Evolutionary conservation across 2,329 filamentous ascomycete genomes (phyloP), one percentile per base, ranked within the genome.

Genomic region (Sporothrix brasiliensis): DNA sequence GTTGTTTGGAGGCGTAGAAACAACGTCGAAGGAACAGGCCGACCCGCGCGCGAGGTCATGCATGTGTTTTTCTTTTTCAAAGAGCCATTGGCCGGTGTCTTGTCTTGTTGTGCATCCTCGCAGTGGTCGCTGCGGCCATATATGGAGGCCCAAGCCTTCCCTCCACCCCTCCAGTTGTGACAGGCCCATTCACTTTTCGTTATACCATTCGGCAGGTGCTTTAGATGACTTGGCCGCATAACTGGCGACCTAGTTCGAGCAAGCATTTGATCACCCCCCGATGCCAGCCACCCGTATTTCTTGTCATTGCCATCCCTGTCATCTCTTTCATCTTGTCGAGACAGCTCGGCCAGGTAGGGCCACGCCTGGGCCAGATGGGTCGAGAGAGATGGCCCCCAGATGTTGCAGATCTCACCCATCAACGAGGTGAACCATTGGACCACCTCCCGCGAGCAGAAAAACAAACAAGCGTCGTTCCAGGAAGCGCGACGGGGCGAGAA

Each of bases 391-490:
- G 19, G 30, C 19, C 34, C 10, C 56, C 56, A 21, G 39, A 39
- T 19, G 21, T 14, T 14, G 58, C 13, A 47, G 39, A 47, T 60
- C 39, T 10, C 41, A 21, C 10, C 24, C 6, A 7, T 34, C 24
- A 19, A 24, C 44, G 44, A 65, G 41, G 21, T n/a, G 44, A 66
- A 19, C 27, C 44, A 53, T 67, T 67, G 49, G 49, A 67, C 49
- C 49, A n/a, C 39, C 27, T 53, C 53, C 49, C 47, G 44, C 49
- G 5, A 11, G 19, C 19, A 67, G 5, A 19, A 67, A 67, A 67
- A 67, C 63, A 67, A 67, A 65, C 61, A 65, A 50, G 44, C 24
- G 21, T 50, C 44, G 61, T 65, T 50, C 44, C 61, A 65, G 44
- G 24, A 65, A 34, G 61, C 61, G 61, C 44, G 61, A 4, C 16